phyloP scores from a whole-genome alignment of 768 basidiomycete genomes.

The Trametes sanguinea region DNA sequence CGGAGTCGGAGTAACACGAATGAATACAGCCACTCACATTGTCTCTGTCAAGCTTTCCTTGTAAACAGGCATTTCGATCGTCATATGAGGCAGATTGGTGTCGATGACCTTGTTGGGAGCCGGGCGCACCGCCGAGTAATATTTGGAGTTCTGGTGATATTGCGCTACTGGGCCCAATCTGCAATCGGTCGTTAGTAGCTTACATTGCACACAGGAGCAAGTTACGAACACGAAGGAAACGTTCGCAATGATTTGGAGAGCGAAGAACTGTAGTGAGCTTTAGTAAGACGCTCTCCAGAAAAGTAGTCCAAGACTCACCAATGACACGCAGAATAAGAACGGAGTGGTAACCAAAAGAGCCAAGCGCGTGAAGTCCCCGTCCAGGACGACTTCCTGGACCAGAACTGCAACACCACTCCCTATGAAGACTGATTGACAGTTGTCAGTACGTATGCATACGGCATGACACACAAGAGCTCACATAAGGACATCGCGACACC shows the following conservation, averaged over 20 bases:
- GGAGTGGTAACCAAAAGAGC: slow-evolving; percentile 65
- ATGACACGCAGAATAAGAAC: slow-evolving; percentile 72
- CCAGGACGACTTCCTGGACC: slow-evolving; percentile 67
- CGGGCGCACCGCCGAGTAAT: slow-evolving; percentile 73
- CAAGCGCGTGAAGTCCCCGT: slow-evolving; percentile 65
- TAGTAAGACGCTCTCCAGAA: slow-evolving; percentile 47
- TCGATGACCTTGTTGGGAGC: slow-evolving; percentile 64
- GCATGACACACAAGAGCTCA: slow-evolving; percentile 34
- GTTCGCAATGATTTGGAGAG: slow-evolving; percentile 63
- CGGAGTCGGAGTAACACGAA: too few species aligned
- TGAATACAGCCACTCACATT: slow-evolving; percentile 53
- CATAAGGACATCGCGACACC: slow-evolving; percentile 66
- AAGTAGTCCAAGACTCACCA: too few species aligned
- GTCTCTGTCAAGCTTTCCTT: slow-evolving; percentile 82
- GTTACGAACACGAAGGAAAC: slow-evolving; percentile 63
- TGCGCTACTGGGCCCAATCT: slow-evolving; percentile 87
- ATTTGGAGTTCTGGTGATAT: slow-evolving; percentile 80
- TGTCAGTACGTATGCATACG: neutral
- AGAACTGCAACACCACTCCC: slow-evolving; percentile 58
- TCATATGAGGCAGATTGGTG: slow-evolving; percentile 67
- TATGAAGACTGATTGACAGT: slow-evolving; percentile 57
- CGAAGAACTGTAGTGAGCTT: slow-evolving; percentile 58
- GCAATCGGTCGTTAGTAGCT: neutral
- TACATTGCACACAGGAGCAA: neutral
- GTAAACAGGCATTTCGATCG: slow-evolving; percentile 85